phyloP scores from a whole-genome alignment of 345 rosid species.

The Euphorbia pulcherrima region DNA sequence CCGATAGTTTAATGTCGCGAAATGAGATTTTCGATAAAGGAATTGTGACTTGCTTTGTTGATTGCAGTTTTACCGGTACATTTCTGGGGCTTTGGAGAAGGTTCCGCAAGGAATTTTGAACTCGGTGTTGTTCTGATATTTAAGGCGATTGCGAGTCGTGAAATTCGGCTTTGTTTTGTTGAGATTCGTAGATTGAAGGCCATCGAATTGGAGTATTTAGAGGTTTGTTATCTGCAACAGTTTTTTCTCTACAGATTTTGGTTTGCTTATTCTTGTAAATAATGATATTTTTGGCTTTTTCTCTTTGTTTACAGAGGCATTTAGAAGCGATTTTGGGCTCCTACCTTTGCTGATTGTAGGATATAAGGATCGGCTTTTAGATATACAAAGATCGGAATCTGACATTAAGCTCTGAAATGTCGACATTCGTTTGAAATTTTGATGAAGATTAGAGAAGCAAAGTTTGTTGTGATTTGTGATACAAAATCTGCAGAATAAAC shows the following conservation, averaged over 20 bases:
- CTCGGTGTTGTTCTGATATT: conserved; percentile 11
- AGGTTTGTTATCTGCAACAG: conserved; percentile 1
- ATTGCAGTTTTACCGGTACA: conserved; percentile 20
- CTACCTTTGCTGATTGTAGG: background rate
- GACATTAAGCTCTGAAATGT: conserved; percentile 25
- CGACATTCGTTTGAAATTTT: conserved; percentile 28
- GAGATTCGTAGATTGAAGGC: conserved; percentile 7
- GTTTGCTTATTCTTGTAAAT: conserved; percentile 7
- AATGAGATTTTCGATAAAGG: background rate
- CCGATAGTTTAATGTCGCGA: background rate
- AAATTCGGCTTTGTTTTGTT: conserved; percentile 10
- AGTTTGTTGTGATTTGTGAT: conserved; percentile 6
- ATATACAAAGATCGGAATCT: conserved; percentile 22
- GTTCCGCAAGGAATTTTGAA: background rate
- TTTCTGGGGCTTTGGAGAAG: conserved; percentile 9
- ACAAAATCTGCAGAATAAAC: conserved; percentile 16
- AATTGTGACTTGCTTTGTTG: background rate
- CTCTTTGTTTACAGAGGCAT: conserved; percentile 28
- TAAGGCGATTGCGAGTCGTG: conserved; percentile 6
- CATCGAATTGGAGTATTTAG: conserved; percentile 1
- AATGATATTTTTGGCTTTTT: background rate
- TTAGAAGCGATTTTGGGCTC: conserved; percentile 1
- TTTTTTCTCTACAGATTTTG: background rate
- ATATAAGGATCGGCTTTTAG: conserved; percentile 22
- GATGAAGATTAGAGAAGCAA: conserved; percentile 23